phyloP scores from a whole-genome alignment of 345 rosid genomes.

The Brassica rapa region DNA sequence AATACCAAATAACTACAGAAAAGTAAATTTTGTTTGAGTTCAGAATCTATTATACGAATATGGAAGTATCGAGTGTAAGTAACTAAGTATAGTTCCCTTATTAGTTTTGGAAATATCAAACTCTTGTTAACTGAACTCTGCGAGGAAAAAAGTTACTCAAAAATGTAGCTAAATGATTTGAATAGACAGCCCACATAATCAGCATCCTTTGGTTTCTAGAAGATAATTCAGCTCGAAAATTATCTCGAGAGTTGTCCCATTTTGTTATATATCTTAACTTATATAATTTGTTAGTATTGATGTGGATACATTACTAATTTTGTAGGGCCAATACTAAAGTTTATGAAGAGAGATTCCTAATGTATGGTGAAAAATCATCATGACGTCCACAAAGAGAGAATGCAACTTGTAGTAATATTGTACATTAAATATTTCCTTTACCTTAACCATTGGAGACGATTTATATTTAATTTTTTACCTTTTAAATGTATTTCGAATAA shows the following conservation, averaged over 20 bases:
- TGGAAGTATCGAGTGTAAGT: not conserved
- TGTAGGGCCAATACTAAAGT: slow-evolving; percentile 19
- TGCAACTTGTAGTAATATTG: slow-evolving; percentile 26
- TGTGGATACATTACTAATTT: slow-evolving; percentile 8
- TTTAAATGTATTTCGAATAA: not conserved
- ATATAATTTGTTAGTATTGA: not conserved
- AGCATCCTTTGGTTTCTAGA: slow-evolving; percentile 17
- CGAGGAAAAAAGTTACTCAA: not conserved
- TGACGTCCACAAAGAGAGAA: slow-evolving; percentile 17
- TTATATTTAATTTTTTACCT: slow-evolving; percentile 5
- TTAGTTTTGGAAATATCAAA: not conserved
- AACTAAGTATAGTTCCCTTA: not conserved
- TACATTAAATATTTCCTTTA: slow-evolving; percentile 24
- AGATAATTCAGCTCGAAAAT: not conserved
- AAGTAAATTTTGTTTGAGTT: not conserved
- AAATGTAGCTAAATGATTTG: not conserved
- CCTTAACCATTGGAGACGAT: slow-evolving; percentile 20
- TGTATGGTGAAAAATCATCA: slow-evolving; percentile 25
- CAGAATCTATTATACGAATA: not conserved
- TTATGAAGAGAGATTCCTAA: slow-evolving; percentile 13
- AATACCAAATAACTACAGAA: slow-evolving; percentile 5
- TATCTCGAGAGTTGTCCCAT: not conserved
- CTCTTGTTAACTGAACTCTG: not conserved
- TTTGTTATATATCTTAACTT: not conserved
- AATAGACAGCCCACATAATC: not conserved